Conservation (phyloP, 352 stramenopile genomes). For the Thalassiosira allenii region DNA sequence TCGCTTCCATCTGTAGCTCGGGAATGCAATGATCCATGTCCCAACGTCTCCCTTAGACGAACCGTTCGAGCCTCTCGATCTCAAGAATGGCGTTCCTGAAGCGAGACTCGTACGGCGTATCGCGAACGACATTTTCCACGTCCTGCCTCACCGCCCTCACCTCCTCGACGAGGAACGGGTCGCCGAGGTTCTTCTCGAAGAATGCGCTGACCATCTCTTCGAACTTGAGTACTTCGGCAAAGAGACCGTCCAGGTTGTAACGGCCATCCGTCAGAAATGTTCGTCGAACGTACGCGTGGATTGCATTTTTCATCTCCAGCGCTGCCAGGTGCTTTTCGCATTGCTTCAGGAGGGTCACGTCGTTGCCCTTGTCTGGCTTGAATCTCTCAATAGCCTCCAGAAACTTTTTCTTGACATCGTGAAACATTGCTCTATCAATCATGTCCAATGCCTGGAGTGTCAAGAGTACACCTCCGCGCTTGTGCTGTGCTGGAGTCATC, state of each 20-base stretch:
- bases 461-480: constrained; percentile 28
- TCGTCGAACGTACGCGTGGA: constrained; percentile 5
- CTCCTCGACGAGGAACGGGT: constrained; percentile 35
- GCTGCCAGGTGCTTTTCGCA: constrained; percentile 28
- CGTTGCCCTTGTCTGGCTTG: constrained; percentile 26
- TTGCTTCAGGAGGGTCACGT: constrained; percentile 11
- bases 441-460: constrained; percentile 30
- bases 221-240: constrained; percentile 42
- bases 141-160: constrained; percentile 3
- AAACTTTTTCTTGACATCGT: constrained; percentile 31
- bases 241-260: constrained; percentile 30
- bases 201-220: constrained; percentile 23
- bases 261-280: constrained; percentile 20
- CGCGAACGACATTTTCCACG: constrained; percentile 9
- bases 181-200: constrained; percentile 18
- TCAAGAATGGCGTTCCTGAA: constrained; percentile 4
- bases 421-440: constrained; percentile 17
- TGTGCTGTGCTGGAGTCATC: constrained; percentile 42
- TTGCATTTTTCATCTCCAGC: constrained; percentile 5
- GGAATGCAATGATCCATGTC: no score
- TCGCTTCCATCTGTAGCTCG: no score
- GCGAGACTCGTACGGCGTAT: constrained; percentile 14
- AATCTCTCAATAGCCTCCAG: constrained; percentile 25
- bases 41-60: constrained; percentile 1
- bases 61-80: constrained; percentile 10